Evolutionary conservation across 768 basidiomycete species (phyloP), one percentile per base, ranked within the genome.

Genomic region (Tulasnella sp.): DNA sequence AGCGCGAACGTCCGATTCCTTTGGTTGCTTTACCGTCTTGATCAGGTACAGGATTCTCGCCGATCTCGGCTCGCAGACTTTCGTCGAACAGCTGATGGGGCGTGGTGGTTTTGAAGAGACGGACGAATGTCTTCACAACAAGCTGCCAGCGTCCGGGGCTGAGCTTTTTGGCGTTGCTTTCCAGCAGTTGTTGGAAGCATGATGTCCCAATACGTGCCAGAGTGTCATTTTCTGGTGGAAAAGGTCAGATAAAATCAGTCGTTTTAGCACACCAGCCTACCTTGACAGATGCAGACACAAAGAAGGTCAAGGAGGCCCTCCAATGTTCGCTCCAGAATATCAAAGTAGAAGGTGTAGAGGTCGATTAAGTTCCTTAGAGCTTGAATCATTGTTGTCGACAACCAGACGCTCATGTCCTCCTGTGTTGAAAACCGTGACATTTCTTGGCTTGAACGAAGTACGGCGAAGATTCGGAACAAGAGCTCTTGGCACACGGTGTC

Each of bases 391-490:
- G 98, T 99, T 18, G 98, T 98, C 35, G 96, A 98, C 70, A 99
- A 85, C 98, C 98, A 99, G 37, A 99, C 96, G 81, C 95, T 98
- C 95, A 99, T 97, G 81, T 99, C 98, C 82, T 99, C 98, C 82
- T 98, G 95, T 5, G 95, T 96, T 83, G 88, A 93, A 86, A 98
- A 99, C 26, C 97, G 89, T 16, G 95, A 93, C 48, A 97, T 84
- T 83, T 98, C 97, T 85, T 95, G 93, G 81, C 91, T 93, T 20
- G 95, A 96, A 82, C 94, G 95, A 55, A 99, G 87, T 70, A 99
- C 94, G 0, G 96, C 93, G 83, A 99, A 99, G 80, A 99, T 99
- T 0, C 98, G 98, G 89, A 99, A 99, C 67, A 99, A 88, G 55
- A 99, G 89, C 83, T 99, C 94, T 83, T 94, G 92, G 86, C 94